Conservation (phyloP, 495 filamentous ascomycete genomes). For the Neurospora cerealis region DNA sequence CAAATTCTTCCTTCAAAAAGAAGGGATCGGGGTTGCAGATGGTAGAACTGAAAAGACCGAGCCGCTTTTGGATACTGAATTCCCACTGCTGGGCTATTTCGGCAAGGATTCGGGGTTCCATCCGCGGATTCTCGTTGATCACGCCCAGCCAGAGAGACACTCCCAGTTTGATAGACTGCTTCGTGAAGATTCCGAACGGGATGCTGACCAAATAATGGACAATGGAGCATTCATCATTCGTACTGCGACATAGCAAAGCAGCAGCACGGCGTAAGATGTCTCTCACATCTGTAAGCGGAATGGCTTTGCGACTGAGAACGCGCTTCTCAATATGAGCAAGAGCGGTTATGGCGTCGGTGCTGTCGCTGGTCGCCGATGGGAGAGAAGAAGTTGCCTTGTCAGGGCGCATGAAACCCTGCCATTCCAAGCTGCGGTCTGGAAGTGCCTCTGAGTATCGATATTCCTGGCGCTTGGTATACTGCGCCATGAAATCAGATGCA, state of each 20-base stretch:
- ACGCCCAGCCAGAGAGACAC: conserved; percentile 93
- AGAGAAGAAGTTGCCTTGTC: conserved; percentile 33
- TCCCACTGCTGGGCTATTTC: conserved; percentile 88
- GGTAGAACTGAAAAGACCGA: conserved; percentile 69
- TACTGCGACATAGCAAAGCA: conserved; percentile 67
- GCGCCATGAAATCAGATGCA: conserved; percentile 88
- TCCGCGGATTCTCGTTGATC: conserved; percentile 87
- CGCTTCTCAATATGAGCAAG: conserved; percentile 58
- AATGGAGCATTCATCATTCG: conserved; percentile 61
- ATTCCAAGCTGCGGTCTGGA: conserved; percentile 52
- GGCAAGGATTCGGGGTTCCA: conserved; percentile 72
- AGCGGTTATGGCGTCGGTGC: conserved; percentile 46
- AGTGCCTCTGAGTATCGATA: conserved; percentile 71
- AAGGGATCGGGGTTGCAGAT: conserved; percentile 82
- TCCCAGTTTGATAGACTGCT: conserved; percentile 89
- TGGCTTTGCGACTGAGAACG: conserved; percentile 51
- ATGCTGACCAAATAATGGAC: conserved; percentile 79
- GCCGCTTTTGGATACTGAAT: conserved; percentile 56
- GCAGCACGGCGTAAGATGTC: conserved; percentile 76
- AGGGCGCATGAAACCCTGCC: conserved; percentile 46
- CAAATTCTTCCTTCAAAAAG: conserved; percentile 82
- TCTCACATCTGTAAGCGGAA: conserved; percentile 65
- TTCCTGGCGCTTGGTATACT: conserved; percentile 94
- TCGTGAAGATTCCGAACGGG: conserved; percentile 85
- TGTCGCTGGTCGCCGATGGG: conserved; percentile 33